Percentiles rank a stretch among this genome's conserved stretches.
Conservation (phyloP, 257 asterid genomes). For the Penstemon eatonii region DNA sequence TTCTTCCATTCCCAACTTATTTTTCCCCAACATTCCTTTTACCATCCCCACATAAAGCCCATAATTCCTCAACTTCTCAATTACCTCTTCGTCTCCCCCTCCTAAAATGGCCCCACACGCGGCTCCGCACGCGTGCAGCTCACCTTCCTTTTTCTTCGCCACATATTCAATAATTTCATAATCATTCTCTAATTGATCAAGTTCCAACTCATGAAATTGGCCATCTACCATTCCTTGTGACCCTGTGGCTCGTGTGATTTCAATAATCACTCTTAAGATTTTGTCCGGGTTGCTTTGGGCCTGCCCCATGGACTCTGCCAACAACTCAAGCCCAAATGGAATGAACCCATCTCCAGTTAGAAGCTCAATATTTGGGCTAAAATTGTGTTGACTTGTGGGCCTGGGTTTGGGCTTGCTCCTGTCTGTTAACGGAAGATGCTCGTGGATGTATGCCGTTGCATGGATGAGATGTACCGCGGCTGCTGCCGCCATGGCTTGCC, state of each 20-base stretch:
- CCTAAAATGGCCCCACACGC: slow-evolving; percentile 84
- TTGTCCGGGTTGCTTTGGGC: slow-evolving; percentile 25
- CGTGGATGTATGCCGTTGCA: slow-evolving; percentile 54
- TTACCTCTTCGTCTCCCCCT: slow-evolving; percentile 59
- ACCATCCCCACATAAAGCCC: slow-evolving; percentile 58
- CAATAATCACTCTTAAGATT: slow-evolving; percentile 50
- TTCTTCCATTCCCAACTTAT: slow-evolving; percentile 25
- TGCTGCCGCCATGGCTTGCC: slow-evolving; percentile 60
- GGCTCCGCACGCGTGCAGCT: slow-evolving; percentile 63
- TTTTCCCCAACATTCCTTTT: slow-evolving; percentile 41
- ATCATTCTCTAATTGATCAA: not conserved
- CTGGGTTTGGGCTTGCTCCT: slow-evolving; percentile 26
- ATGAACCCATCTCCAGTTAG: slow-evolving; percentile 56
- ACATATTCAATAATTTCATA: slow-evolving; percentile 33
- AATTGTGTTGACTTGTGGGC: slow-evolving; percentile 34
- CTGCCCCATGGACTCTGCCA: slow-evolving; percentile 45
- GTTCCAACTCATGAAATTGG: slow-evolving; percentile 29
- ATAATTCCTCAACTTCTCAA: slow-evolving; percentile 50
- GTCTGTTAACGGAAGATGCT: slow-evolving; percentile 47
- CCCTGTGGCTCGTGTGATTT: slow-evolving; percentile 52
- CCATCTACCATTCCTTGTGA: slow-evolving; percentile 60
- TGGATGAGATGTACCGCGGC: slow-evolving; percentile 69
- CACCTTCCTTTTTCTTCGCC: slow-evolving; percentile 56
- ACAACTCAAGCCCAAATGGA: slow-evolving; percentile 57
- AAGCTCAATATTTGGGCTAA: slow-evolving; percentile 62